Base-by-base conservation (phyloP, 1,284 basidiomycete species). In the Kwoniella shivajii region DNA sequence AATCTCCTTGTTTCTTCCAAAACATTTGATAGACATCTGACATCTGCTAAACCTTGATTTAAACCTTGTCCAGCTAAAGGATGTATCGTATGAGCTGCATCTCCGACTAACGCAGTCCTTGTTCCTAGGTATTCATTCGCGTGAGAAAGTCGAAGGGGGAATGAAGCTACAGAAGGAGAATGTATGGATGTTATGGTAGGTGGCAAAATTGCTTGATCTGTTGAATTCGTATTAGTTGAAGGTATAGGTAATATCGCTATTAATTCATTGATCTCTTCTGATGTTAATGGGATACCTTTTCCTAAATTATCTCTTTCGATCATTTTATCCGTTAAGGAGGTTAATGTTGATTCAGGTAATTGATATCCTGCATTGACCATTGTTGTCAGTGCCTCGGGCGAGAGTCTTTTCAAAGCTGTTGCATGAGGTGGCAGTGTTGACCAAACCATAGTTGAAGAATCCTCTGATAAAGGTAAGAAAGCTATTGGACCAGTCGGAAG, bases 11-110 rank as follows among this genome's bases (percentile, higher is more conserved):
- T 82, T 6, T 79, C 67, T 29, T 85, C 78, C 39, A 94, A 84
- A 62, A 84, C 85, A 34, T 81, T 79, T 1, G 85, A 80, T 20
- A 95, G 82, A 51, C 83, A 83, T 66, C 87, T 82, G 0, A 87
- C 91, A 72, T 99, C 95, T 1, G 83, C 89, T 16, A 99, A 80
- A 18, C 95, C 96, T 67, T 95, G 81, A 74, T 99, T 99, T 39
- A 99, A 80, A 0, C 95, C 96, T 73, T 99, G 96, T 1, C 96
- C 96, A 0, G 94, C 95, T n/a, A 99, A 84, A 0, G 96, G 96
- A 71, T 99, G 96, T 4, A 92, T 84, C 0, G 91, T 91, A 71
- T 99, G 96, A 14, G 94, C 95, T 1, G 96, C 94, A 76, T 99
- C 96, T 4, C 96, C 96, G 1, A 99, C 85, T 2, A 99, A 84